Conservation (phyloP, 176 grass and related monocot genomes). For the Eleusine indica region DNA sequence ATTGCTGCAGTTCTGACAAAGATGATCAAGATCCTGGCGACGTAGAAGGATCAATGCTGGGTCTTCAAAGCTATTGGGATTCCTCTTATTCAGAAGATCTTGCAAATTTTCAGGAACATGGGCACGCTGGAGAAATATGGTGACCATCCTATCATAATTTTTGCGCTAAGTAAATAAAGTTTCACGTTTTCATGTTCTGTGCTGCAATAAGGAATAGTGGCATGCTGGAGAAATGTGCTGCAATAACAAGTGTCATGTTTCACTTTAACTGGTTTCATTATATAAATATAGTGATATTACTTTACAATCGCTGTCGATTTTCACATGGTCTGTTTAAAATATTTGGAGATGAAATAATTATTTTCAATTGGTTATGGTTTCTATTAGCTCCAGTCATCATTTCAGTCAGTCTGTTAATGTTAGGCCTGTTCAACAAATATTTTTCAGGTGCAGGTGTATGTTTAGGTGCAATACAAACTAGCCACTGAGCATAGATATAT, state of each 20-base stretch:
- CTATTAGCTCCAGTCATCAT: not conserved
- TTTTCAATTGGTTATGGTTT: not conserved
- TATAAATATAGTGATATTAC: not conserved
- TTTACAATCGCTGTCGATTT: not conserved
- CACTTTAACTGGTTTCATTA: not conserved
- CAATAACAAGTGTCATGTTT: not conserved
- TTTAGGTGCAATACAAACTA: not conserved
- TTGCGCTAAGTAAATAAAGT: not conserved
- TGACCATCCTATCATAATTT: slow-evolving; percentile 27
- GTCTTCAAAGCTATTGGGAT: slow-evolving; percentile 95
- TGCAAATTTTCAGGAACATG: slow-evolving; percentile 88
- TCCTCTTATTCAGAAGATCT: slow-evolving; percentile 92
- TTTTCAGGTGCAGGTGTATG: not conserved
- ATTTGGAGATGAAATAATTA: not conserved
- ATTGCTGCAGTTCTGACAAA: slow-evolving; percentile 73
- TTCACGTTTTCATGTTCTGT: not conserved
- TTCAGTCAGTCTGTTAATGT: not conserved
- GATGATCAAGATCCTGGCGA: slow-evolving; percentile 71
- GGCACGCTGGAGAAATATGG: slow-evolving; percentile 94
- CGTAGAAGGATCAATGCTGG: slow-evolving; percentile 82
- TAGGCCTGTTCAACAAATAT: not conserved
- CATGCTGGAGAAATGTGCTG: not conserved
- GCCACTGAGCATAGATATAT: not conserved
- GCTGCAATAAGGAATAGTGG: not conserved
- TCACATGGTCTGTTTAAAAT: not conserved